Base-by-base conservation (phyloP, 768 basidiomycete genomes). In the Omphalotus guepiniiformis region DNA sequence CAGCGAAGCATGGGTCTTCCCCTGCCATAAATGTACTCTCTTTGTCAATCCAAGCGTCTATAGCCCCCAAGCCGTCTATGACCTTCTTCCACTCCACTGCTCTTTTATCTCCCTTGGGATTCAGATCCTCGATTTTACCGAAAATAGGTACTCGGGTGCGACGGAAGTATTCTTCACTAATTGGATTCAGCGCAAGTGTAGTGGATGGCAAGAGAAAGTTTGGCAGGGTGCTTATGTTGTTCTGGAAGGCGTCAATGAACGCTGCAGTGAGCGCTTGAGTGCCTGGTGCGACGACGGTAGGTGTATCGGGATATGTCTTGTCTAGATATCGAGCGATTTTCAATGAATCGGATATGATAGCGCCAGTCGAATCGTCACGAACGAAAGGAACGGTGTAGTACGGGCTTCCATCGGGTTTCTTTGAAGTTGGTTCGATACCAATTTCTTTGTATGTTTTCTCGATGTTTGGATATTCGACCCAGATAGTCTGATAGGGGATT, bases 391-490 rank as follows among this genome's bases (percentile, higher is more conserved):
- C 54, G 16, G 69, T 74, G 55, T 71, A 69, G 26, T 35, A 29
- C 6, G 45, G 58, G 18, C 36, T 23, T 7, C 63, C 63, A 39
- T 64, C 60, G 1, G 50, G 43, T n/a, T 55, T 58, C 19, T 43
- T 53, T n/a, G 21, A 26, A 1, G 63, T 65, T 18, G 68, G 58
- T 3, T 41, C 34, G 0, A 59, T 62, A 21, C 68, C 65, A 35
- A 67, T 49, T 47, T 62, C 55, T 35, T 53, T 53, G 53, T 52
- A 45, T 39, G 48, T 47, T 2, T 28, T 23, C 41, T 49, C 66
- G 42, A 78, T 68, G 41, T 74, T 68, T 2, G 70, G 69, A 42
- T 58, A 68, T 43, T 72, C 71, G 32, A 73, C 56, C 70, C 70
- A 71, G 37, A 61, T 58, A 5, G 70, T 71, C 56, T 57, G 63